phyloP scores from a whole-genome alignment of 495 filamentous ascomycete genomes.

The Neurospora tetraspora region DNA sequence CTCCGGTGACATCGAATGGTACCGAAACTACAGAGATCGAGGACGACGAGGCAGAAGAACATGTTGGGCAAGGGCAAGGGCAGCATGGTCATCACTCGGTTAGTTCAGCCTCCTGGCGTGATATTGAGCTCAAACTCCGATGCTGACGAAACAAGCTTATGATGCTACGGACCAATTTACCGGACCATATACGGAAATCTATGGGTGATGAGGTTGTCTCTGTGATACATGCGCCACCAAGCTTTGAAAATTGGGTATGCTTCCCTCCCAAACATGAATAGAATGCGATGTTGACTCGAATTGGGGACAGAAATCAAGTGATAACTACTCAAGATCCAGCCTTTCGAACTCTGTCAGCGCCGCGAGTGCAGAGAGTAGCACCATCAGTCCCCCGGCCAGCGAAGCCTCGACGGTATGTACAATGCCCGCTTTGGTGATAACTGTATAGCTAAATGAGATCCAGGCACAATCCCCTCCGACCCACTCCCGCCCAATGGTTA shows the following conservation, averaged over 20 bases:
- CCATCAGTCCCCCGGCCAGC: slow-evolving; percentile 21
- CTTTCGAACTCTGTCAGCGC: slow-evolving; percentile 12
- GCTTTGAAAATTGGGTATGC: slow-evolving; percentile 69
- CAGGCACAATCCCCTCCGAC: slow-evolving; percentile 22
- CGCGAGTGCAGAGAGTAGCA: slow-evolving; percentile 15
- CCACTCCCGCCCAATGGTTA: slow-evolving; percentile 51
- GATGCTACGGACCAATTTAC: slow-evolving; percentile 52
- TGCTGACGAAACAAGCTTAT: slow-evolving; percentile 32
- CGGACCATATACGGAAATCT: slow-evolving; percentile 41
- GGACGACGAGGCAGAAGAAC: slow-evolving; percentile 49
- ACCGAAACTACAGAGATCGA: slow-evolving; percentile 66
- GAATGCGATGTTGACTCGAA: slow-evolving; percentile 6
- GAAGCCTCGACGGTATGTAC: slow-evolving; percentile 24
- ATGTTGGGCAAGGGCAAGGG: slow-evolving; percentile 9
- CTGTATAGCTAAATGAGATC: slow-evolving; percentile 5
- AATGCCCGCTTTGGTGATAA: background rate
- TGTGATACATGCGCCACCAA: slow-evolving; percentile 78
- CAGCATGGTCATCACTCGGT: slow-evolving; percentile 27
- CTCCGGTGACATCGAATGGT: slow-evolving; percentile 66
- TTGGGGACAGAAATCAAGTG: slow-evolving; percentile 25
- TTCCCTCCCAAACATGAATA: background rate
- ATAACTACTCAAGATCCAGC: slow-evolving; percentile 15
- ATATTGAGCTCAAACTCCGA: slow-evolving; percentile 2
- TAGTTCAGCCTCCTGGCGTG: slow-evolving; percentile 12
- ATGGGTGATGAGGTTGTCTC: slow-evolving; percentile 67